Evolutionary conservation across 148 eudicot genomes (phyloP).

Genomic region (Rhododendron mucronatum): DNA sequence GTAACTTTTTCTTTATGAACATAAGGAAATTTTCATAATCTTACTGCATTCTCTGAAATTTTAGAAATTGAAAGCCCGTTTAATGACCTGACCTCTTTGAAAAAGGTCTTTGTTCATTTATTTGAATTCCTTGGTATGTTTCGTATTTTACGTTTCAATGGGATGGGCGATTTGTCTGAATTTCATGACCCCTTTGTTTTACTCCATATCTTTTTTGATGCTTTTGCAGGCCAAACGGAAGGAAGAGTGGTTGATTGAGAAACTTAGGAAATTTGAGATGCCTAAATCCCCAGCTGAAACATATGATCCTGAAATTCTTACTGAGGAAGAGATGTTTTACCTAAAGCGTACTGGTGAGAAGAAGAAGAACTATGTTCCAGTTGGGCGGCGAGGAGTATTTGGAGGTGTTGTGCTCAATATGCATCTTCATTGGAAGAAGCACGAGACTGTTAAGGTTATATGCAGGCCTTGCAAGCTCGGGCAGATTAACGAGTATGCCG

Average conservation of each 20-base stretch:
- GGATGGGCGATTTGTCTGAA: background rate
- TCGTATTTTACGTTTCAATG: background rate
- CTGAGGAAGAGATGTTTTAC: conserved; percentile 91
- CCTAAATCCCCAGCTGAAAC: conserved; percentile 69
- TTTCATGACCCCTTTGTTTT: background rate
- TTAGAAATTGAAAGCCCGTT: background rate
- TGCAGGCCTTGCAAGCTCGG: conserved; percentile 95
- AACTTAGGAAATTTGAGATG: conserved; percentile 73
- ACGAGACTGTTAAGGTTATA: conserved; percentile 91
- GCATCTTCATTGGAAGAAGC: conserved; percentile 98
- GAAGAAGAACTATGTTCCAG: conserved; percentile 95
- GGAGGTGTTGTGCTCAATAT: conserved; percentile 98
- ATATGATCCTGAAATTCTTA: conserved; percentile 87
- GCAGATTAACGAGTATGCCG: conserved; percentile 77
- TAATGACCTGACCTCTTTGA: background rate
- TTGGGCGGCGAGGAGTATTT: conserved; percentile 96
- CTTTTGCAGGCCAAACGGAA: conserved; percentile 80
- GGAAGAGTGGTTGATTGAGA: conserved; percentile 95
- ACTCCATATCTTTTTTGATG: background rate
- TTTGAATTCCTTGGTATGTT: background rate
- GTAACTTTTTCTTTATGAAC: conserved; percentile 22
- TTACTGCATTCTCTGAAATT: background rate
- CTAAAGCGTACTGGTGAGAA: conserved; percentile 92
- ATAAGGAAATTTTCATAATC: background rate
- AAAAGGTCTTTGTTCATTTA: background rate